Percentiles rank a stretch among this genome's conserved stretches.
These are phyloP conservation scores for Didymella pinodella DNA, from an alignment of 2,329 filamentous ascomycete genomes.

Conservation along the genomic window DNA sequence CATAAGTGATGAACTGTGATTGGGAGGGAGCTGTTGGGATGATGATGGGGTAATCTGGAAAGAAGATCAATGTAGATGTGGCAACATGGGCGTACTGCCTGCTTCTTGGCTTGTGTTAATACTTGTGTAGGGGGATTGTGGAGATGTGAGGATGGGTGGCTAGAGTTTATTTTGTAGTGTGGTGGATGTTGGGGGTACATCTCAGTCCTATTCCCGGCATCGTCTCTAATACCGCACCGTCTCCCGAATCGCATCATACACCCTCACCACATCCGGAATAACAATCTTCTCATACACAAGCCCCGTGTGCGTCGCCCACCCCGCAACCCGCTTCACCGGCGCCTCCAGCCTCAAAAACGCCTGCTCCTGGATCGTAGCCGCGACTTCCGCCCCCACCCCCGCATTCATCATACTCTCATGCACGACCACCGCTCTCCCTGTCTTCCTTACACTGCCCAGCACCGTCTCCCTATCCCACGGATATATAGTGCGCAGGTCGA, in stretches of 20 bases:
- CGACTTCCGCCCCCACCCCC: conserved; percentile 87
- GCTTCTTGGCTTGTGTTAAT: too few relatives aligned
- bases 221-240: conserved; percentile 54
- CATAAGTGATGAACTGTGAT: too few relatives aligned
- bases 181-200: too few relatives aligned
- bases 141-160: too few relatives aligned
- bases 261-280: conserved; percentile 79
- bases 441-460: conserved; percentile 83
- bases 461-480: conserved; percentile 89
- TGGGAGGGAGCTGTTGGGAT: too few relatives aligned
- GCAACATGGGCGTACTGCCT: too few relatives aligned
- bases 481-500: conserved; percentile 87
- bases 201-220: too few relatives aligned
- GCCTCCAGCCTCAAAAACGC: conserved; percentile 87
- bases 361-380: conserved; percentile 85
- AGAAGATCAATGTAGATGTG: too few relatives aligned
- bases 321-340: conserved; percentile 82
- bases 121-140: too few relatives aligned
- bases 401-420: conserved; percentile 93
- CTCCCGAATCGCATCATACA: conserved; percentile 60
- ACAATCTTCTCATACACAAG: conserved; percentile 75
- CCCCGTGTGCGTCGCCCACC: conserved; percentile 87
- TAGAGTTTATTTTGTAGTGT: too few relatives aligned
- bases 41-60: too few relatives aligned
- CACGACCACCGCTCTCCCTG: conserved; percentile 84